phyloP scores from a whole-genome alignment of 129 eudicot genomes.

The Tagetes erecta region DNA sequence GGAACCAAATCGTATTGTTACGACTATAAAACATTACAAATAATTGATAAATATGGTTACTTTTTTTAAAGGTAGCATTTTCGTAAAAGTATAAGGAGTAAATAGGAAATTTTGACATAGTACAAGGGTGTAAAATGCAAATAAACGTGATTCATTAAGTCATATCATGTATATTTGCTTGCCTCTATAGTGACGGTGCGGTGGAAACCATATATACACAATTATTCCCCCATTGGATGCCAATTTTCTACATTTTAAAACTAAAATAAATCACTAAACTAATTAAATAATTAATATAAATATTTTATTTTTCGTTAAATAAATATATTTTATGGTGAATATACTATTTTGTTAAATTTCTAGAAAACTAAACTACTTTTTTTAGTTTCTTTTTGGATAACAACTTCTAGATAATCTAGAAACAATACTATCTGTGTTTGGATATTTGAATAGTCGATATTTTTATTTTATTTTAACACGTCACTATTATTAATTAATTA shows the following conservation, averaged over 20 bases:
- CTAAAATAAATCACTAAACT: not conserved
- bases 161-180: constrained; percentile 13
- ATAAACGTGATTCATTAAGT: not conserved
- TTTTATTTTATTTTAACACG: no score
- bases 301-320: not conserved
- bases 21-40: not conserved
- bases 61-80: not conserved
- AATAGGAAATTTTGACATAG: not conserved
- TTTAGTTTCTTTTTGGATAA: no score
- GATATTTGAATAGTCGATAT: no score
- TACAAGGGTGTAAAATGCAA: constrained; percentile 20
- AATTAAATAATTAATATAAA: not conserved
- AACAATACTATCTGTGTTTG: no score
- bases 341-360: not conserved
- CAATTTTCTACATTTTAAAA: not conserved
- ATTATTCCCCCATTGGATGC: constrained; percentile 19
- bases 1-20: not conserved
- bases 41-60: not conserved
- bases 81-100: not conserved
- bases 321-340: not conserved
- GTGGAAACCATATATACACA: constrained; percentile 18
- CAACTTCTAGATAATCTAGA: no score
- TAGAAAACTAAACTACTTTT: not conserved
- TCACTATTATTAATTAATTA: no score
- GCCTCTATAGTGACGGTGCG: constrained; percentile 27